Evolutionary conservation across 495 filamentous ascomycete species (phyloP), one percentile per base, ranked within the genome.

Genomic region (Xylaria bambusicola): DNA sequence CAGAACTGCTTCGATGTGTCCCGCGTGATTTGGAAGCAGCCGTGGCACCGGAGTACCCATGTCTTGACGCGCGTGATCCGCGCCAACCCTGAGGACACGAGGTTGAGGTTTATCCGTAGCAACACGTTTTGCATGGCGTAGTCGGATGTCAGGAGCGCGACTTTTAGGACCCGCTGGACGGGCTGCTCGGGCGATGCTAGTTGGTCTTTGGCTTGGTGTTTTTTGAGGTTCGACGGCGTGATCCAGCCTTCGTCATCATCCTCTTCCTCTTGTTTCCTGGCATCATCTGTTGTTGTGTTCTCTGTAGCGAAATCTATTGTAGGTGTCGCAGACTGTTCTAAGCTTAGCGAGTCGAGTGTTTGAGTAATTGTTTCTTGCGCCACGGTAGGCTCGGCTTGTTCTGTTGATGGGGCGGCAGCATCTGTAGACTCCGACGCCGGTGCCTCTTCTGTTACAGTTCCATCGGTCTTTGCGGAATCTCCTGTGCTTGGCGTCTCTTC

Each of bases 101-200:
- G 85, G 67, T 96, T 91, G 27, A 99, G 82, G 75, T 96, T 96
- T 78, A 98, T 94, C 62, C 93, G 90, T 9, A 99, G 80, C 2
- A 93, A 78, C 20, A 97, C 91, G 67, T 98, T 98, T 76, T 98
- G 92, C 85, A 98, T 93, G 41, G 94, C 93, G 76, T 89, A 97
- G 79, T 99, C 94, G 57, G 88, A 89, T 0, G 94, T 98, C 62
- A 97, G 87, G 45, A 91, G 85, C 9, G 92, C 95, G 10, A 88
- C 90, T 69, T 92, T 84, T 63, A 96, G 88, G 20, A 82, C 81
- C 50, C 84, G 82, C 56, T 88, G 82, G 9, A 75, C 67, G 1
- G 77, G 77, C 24, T 82, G 70, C 3, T 78, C 71, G 0, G 72
- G 63, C 3, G 47, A 54, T 6, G 72, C 67, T 13, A 75, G 72